Evolutionary conservation across 2,329 filamentous ascomycete genomes (phyloP).

Genomic region (Cladosporium oxysporum): DNA sequence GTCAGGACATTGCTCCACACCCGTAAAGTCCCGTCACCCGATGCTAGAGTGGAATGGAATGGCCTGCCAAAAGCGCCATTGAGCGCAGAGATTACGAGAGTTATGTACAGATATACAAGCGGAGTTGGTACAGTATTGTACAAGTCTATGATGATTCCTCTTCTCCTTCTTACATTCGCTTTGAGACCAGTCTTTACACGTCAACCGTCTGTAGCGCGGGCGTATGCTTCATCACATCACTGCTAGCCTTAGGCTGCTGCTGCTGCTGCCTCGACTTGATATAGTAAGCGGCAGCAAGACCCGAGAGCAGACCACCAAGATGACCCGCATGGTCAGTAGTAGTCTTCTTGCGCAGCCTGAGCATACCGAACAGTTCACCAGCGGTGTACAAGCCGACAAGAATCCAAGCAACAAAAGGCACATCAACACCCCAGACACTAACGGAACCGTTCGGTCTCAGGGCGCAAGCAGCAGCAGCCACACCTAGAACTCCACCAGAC

Average conservation of each 20-base stretch:
- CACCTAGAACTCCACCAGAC: conserved; percentile 64
- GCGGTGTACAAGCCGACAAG: conserved; percentile 41
- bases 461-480: conserved; percentile 59
- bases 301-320: conserved; percentile 36
- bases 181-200: not conserved
- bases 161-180: not conserved
- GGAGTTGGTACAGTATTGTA: not conserved
- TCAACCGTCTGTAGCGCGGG: conserved; percentile 3
- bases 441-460: conserved; percentile 37
- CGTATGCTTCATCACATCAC: conserved; percentile 8
- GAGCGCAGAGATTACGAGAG: not conserved
- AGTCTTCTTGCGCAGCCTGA: conserved; percentile 27
- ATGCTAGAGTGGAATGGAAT: not conserved
- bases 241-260: not conserved
- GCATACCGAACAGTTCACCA: conserved; percentile 30
- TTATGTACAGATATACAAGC: not conserved
- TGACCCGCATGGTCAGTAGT: conserved; percentile 39
- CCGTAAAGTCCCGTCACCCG: not conserved
- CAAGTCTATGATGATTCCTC: not conserved
- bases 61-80: not conserved
- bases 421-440: conserved; percentile 32
- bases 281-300: conserved; percentile 26
- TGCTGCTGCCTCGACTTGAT: conserved; percentile 18
- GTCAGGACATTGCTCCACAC: too few species aligned
- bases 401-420: conserved; percentile 39